Percentiles rank a stretch among this genome's conserved stretches.
Evolutionary conservation across 495 filamentous ascomycete species (phyloP).

Genomic region (Parathielavia hyrcaniae): DNA sequence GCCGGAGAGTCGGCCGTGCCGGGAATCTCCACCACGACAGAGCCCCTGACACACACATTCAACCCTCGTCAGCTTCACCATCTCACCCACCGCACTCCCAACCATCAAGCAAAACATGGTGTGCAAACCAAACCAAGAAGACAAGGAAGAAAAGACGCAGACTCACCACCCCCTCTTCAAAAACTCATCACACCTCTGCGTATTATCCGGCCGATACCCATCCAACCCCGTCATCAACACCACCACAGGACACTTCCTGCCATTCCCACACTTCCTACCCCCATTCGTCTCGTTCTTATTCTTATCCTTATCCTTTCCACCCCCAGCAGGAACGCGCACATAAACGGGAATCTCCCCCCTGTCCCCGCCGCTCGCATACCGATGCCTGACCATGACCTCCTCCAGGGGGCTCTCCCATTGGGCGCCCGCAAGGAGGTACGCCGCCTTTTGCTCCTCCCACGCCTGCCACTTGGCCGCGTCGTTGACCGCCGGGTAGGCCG

Average conservation of each 20-base stretch:
- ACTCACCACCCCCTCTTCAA: conserved; percentile 47
- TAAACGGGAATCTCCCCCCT: conserved; percentile 55
- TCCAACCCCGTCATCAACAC: conserved; percentile 72
- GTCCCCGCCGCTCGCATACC: conserved; percentile 21
- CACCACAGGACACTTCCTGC: conserved; percentile 49
- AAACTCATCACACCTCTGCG: conserved; percentile 62
- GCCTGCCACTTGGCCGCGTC: conserved; percentile 51
- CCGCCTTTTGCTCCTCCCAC: conserved; percentile 61
- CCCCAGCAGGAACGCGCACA: conserved; percentile 57
- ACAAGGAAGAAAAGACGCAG: not conserved
- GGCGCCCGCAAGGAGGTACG: conserved; percentile 53
- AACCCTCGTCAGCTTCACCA: not conserved
- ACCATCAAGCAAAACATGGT: not conserved
- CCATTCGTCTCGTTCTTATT: too few relatives aligned
- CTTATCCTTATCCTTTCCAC: too few relatives aligned
- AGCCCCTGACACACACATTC: conserved; percentile 35
- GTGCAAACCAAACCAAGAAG: not conserved
- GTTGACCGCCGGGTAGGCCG: conserved; percentile 37
- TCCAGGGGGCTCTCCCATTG: conserved; percentile 50
- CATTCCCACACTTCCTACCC: conserved; percentile 20
- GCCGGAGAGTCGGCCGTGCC: conserved; percentile 76
- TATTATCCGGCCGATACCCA: conserved; percentile 73
- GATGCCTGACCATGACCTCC: conserved; percentile 48
- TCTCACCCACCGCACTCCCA: not conserved
- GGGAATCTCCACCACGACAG: conserved; percentile 65